Evolutionary conservation across 1,139 yeast genomes (phyloP).

Genomic region (Taphrina communis): DNA sequence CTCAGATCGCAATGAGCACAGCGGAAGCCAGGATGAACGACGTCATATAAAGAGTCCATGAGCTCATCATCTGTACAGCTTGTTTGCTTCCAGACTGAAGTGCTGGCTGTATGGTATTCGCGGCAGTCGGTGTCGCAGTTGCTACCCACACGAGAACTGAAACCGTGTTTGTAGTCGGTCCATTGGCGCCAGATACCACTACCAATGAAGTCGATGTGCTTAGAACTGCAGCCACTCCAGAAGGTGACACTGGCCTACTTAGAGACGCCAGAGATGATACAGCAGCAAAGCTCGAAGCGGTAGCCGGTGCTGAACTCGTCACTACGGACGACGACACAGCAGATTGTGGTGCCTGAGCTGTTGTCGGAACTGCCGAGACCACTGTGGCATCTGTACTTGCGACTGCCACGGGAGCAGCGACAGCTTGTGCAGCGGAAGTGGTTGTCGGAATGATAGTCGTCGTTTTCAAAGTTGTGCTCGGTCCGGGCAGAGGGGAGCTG

Average conservation of each 20-base stretch:
- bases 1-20: not conserved
- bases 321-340: not conserved
- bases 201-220: slow-evolving; percentile 19
- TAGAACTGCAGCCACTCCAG: slow-evolving; percentile 8
- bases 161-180: slow-evolving; percentile 18
- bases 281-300: not conserved
- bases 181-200: slow-evolving; percentile 20
- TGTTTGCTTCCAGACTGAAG: slow-evolving; percentile 21
- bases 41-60: slow-evolving; percentile 4
- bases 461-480: not conserved
- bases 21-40: not conserved
- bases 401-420: not conserved
- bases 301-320: not conserved
- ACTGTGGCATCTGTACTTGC: not conserved
- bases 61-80: not conserved
- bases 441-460: not conserved
- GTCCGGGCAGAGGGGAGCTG: not conserved
- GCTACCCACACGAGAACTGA: slow-evolving; percentile 31
- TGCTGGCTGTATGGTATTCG: slow-evolving; percentile 7
- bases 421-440: not conserved
- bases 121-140: slow-evolving; percentile 13
- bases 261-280: not conserved
- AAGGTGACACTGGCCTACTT: slow-evolving; percentile 3
- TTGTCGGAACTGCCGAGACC: not conserved
- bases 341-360: not conserved